Conservation (phyloP, 2,329 filamentous ascomycete genomes). For the Pseudogymnoascus sp. region DNA sequence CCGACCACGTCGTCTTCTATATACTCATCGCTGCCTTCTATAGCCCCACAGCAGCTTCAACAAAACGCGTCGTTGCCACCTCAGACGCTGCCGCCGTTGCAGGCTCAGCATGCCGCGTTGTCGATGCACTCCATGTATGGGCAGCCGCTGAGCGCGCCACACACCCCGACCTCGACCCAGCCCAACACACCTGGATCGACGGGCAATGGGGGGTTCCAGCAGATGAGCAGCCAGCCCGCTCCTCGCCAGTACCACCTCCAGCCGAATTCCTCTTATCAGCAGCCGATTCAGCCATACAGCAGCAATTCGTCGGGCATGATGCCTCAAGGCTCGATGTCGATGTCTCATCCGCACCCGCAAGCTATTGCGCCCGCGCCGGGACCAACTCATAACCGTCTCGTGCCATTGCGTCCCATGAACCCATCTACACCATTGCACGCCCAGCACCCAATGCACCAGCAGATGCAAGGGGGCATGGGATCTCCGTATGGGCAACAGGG, state of each 20-base stretch:
- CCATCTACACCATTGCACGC: slow-evolving; percentile 44
- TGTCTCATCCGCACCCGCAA: slow-evolving; percentile 67
- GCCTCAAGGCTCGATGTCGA: slow-evolving; percentile 56
- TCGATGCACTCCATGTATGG: slow-evolving; percentile 48
- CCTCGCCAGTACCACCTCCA: slow-evolving; percentile 20
- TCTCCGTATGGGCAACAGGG: slow-evolving; percentile 53
- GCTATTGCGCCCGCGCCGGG: slow-evolving; percentile 65
- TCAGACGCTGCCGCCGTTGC: slow-evolving; percentile 48
- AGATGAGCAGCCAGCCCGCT: slow-evolving; percentile 36
- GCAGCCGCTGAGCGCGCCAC: slow-evolving; percentile 41
- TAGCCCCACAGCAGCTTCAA: slow-evolving; percentile 31
- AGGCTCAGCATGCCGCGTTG: slow-evolving; percentile 39
- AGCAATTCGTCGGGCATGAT: slow-evolving; percentile 50
- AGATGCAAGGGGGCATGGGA: slow-evolving; percentile 43
- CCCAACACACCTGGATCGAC: slow-evolving; percentile 52
- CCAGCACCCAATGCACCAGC: slow-evolving; percentile 23
- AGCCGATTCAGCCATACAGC: slow-evolving; percentile 35
- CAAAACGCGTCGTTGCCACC: slow-evolving; percentile 39
- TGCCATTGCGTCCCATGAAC: slow-evolving; percentile 59
- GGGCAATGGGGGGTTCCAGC: slow-evolving; percentile 44
- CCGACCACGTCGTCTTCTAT: slow-evolving; percentile 13
- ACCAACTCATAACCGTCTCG: slow-evolving; percentile 45
- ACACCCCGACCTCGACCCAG: slow-evolving; percentile 55
- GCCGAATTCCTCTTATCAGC: slow-evolving; percentile 19
- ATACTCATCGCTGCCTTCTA: slow-evolving; percentile 24